phyloP scores from a whole-genome alignment of 768 basidiomycete species.

The Termitomyces sp. region DNA sequence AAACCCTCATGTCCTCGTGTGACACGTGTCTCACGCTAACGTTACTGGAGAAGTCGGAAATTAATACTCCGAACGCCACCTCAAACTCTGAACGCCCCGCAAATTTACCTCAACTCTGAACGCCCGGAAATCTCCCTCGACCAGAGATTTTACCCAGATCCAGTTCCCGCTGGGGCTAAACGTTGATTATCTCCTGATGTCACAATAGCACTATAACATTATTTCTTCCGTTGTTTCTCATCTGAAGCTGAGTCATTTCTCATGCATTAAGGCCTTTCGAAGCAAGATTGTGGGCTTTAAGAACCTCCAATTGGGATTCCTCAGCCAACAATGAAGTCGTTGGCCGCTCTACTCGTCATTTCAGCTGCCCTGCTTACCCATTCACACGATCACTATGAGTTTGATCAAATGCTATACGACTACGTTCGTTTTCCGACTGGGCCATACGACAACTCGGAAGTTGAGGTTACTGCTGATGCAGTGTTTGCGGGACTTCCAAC shows the following conservation, averaged over 20 bases:
- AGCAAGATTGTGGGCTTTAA: neutral
- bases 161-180: too few species aligned
- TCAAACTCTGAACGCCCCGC: too few species aligned
- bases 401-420: slow-evolving; percentile 57
- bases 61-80: too few species aligned
- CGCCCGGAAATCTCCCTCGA: too few species aligned
- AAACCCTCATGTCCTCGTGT: too few species aligned
- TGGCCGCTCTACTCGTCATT: neutral
- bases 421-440: slow-evolving; percentile 66
- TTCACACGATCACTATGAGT: neutral
- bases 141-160: too few species aligned
- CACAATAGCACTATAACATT: neutral
- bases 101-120: too few species aligned
- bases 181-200: neutral
- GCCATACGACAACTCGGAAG: slow-evolving; percentile 50
- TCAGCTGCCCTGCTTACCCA: neutral
- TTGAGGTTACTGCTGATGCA: slow-evolving; percentile 72
- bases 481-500: slow-evolving; percentile 80
- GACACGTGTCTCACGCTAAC: too few species aligned
- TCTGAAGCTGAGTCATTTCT: neutral
- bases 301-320: neutral
- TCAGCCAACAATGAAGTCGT: neutral
- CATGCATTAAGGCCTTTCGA: neutral
- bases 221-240: neutral
- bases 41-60: too few species aligned